Evolutionary conservation across 106 monocot species (phyloP), one percentile per base, ranked within the genome.

Genomic region (Narthecium ossifragum): DNA sequence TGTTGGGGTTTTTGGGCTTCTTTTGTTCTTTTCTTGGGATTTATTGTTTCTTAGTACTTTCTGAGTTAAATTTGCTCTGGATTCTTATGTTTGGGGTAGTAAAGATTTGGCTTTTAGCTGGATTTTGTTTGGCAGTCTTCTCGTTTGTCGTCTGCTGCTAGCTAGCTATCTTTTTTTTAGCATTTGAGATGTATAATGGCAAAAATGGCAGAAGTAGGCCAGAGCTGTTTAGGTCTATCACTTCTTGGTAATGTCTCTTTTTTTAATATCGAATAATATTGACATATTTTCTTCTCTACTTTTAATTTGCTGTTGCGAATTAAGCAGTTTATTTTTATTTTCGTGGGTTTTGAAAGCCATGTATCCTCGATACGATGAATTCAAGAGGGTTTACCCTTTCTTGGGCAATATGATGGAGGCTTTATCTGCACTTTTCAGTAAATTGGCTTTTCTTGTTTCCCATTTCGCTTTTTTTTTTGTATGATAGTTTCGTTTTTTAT

Each of bases 21-120:
- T 14, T 51, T 29, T 31, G 38, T 3, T 62, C 20, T 41, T n/a
- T 60, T 60, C 7, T 1, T 6, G 39, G 27, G 0, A 1, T 54
- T 21, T 54, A 31, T 29, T 3, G 46, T 45, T 30, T 46, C 6
- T 13, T 46, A 14, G n/a, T n/a, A n/a, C n/a, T n/a, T n/a, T n/a
- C n/a, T n/a, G n/a, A n/a, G n/a, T n/a, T n/a, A n/a, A 0, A 15
- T 11, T 26, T 25, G n/a, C 2, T 30, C 12, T 46, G 26, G 12
- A 26, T 17, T 23, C 26, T 61, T 46, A 17, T 11, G 11, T 31
- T 14, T 14, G 55, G 31, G 33, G 22, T 55, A n/a, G 4, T 13
- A 4, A 15, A 17, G 51, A 63, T 63, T 63, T 55, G 45, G 55
- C 33, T 46, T 31, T 30, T 20, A n/a, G 14, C 6, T 32, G 10